Evolutionary conservation across 1,284 basidiomycete species (phyloP), one percentile per base, ranked within the genome.

Genomic region (Rhodotorula glutinis): DNA sequence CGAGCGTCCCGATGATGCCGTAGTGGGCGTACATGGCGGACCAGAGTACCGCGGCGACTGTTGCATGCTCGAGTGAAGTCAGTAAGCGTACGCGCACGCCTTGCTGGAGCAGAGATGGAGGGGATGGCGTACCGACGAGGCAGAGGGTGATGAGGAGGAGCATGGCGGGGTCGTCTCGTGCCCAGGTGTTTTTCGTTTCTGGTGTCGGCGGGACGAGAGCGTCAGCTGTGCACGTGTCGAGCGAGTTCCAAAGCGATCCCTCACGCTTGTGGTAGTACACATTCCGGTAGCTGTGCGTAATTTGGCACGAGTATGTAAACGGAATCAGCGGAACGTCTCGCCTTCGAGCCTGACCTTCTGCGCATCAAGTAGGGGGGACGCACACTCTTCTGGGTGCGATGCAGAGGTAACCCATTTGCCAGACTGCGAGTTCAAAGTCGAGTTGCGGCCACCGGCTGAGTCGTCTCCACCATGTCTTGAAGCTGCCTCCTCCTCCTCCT

Each of bases 141-240:
- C 87, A 90, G 51, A 85, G 88, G 41, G 86, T 84, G 61, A 95
- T 87, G 57, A 96, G 84, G 53, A 95, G 84, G 46, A 95, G 82
- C 74, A 95, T 92, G 19, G 93, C 92, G 25, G 93, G 93, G 78
- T 96, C 92, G 78, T 97, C 93, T 78, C 93, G 83, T 30, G 92
- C 91, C 92, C 93, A 96, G 9, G 90, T 91, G 78, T 97, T 96
- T 83, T 96, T 96, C n/a, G 93, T 97, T 82, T 96, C 91, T 90
- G 80, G 78, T 17, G 47, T 76, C 38, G 43, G 8, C 43, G 52
- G 63, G 49, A 19, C 49, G 4, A 33, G 71, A 17, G 0, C 5
- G 30, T 27, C 0, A 27, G 46, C 11, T 3, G 11, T 55, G 62
- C 62, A 29, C 25, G 14, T 3, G 11, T 44, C 54, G 40, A 4